Base-by-base conservation (phyloP, 345 rosid genomes). In the Murraya koenigii region DNA sequence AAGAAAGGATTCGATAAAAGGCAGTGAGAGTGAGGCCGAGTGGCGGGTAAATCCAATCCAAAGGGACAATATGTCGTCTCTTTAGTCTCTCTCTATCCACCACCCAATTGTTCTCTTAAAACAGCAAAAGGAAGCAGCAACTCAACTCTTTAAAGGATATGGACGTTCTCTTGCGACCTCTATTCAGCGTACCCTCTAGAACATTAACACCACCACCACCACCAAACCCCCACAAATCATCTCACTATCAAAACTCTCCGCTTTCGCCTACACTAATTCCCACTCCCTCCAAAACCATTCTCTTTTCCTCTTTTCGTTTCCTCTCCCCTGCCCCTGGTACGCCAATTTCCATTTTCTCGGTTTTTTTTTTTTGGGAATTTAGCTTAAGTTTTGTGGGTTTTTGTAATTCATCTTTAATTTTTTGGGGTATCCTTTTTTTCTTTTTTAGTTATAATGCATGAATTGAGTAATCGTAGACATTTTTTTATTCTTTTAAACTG, bases 261-360 rank as follows among this genome's bases (percentile, higher is more conserved):
- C 7, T 10, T 60, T 38, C 61, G 39, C 39, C 49, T 8, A 26
- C 39, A 19, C 54, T 60, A 60, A n/a, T 23, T 11, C 23, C 59
- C 28, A 23, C 49, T 72, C 5, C 14, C 52, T 28, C 59, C 10
- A 4, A 33, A 56, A 35, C 75, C 8, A 33, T 28, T 26, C 38
- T 47, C 38, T 49, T 15, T 69, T 8, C 26, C 20, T 28, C 69
- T 74, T 30, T 59, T 41, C 67, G 38, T 61, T 19, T 30, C 20
- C 69, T 74, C 47, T 75, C 49, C 5, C 49, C 49, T 13, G 49
- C 78, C 11, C 78, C 84, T 11, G 77, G 90, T 91, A 81, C 67
- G 78, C 61, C 70, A 23, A 47, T 44, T 82, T 41, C 69, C 19
- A 44, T 13, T 17, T 6, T 60, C 6, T 22, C 33, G n/a, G n/a